These are phyloP conservation scores for Pichia scutulata DNA, from an alignment of 805 yeast species.

Conservation along the genomic window DNA sequence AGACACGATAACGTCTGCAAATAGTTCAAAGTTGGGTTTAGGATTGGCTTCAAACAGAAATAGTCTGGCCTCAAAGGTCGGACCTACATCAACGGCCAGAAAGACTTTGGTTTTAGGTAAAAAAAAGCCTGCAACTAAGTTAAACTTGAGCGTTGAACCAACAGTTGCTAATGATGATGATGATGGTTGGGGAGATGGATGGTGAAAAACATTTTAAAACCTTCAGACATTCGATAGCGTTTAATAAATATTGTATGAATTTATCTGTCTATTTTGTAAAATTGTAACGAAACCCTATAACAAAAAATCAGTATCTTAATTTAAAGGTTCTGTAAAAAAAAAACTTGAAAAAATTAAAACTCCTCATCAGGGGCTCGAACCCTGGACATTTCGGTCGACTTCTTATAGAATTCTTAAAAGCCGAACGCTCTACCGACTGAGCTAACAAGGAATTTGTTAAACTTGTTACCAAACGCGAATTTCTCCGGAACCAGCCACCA, in stretches of 20 bases:
- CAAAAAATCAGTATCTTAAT: background rate
- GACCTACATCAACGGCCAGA: slow-evolving; percentile 1
- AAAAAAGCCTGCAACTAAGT: slow-evolving; percentile 21
- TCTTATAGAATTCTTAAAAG: slow-evolving; percentile 37
- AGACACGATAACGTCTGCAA: background rate
- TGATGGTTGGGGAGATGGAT: slow-evolving; percentile 41
- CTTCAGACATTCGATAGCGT: no score
- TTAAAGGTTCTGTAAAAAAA: background rate
- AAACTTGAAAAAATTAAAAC: slow-evolving; percentile 13
- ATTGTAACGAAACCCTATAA: no score
- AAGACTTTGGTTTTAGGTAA: slow-evolving; percentile 8
- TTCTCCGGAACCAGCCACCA: no score
- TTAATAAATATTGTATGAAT: background rate
- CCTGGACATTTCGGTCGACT: slow-evolving; percentile 52
- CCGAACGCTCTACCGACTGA: slow-evolving; percentile 68
- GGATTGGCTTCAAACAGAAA: background rate
- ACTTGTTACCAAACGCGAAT: no score
- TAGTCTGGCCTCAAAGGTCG: slow-evolving; percentile 1
- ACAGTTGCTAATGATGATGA: slow-evolving; percentile 28
- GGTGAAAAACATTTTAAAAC: slow-evolving; percentile 20
- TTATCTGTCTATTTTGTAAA: background rate
- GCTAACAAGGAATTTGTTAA: slow-evolving; percentile 33
- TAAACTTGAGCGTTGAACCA: slow-evolving; percentile 29
- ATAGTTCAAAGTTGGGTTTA: background rate
- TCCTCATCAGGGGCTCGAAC: slow-evolving; percentile 57